Percentiles rank a stretch among this genome's conserved stretches.
These are phyloP conservation scores for Kwoniella newhampshirensis DNA, from an alignment of 768 basidiomycete species.

Conservation along the genomic window DNA sequence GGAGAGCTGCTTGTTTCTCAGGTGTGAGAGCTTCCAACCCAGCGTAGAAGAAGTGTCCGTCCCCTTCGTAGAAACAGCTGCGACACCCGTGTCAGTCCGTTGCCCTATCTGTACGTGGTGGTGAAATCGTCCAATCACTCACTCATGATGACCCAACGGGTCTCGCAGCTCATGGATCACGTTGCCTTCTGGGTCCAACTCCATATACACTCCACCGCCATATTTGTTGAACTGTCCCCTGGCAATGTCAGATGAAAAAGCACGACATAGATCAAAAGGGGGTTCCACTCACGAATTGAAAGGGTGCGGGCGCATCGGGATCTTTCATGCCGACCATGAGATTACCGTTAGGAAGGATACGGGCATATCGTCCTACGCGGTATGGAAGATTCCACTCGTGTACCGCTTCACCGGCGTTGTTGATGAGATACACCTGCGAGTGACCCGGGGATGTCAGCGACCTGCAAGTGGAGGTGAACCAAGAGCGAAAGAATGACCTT, in stretches of 20 bases:
- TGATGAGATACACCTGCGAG: constrained; percentile 17
- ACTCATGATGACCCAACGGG: constrained; percentile 27
- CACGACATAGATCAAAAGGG: background rate
- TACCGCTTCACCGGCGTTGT: constrained; percentile 18
- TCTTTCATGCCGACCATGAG: constrained; percentile 26
- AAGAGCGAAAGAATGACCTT: background rate
- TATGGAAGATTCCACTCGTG: constrained; percentile 22
- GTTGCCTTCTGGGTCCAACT: constrained; percentile 17
- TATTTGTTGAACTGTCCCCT: constrained; percentile 25
- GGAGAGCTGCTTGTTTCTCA: constrained; percentile 16
- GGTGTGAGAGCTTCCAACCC: constrained; percentile 19
- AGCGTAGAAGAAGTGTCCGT: constrained; percentile 21
- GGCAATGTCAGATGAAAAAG: too few species aligned
- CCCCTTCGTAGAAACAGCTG: constrained; percentile 23
- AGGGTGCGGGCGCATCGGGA: constrained; percentile 22
- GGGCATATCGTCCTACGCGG: constrained; percentile 22
- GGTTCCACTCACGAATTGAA: constrained; percentile 19
- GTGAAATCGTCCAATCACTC: background rate
- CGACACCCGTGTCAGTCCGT: too few species aligned
- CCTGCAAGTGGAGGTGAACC: too few species aligned
- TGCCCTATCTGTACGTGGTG: background rate
- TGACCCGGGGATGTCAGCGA: background rate
- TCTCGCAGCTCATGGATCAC: constrained; percentile 25
- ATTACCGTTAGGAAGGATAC: constrained; percentile 21
- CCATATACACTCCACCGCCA: constrained; percentile 25